Percentiles rank a stretch among this genome's conserved stretches.
Evolutionary conservation across 169 alveolate genomes (phyloP).

Genomic region (Perkinsus marinus): DNA sequence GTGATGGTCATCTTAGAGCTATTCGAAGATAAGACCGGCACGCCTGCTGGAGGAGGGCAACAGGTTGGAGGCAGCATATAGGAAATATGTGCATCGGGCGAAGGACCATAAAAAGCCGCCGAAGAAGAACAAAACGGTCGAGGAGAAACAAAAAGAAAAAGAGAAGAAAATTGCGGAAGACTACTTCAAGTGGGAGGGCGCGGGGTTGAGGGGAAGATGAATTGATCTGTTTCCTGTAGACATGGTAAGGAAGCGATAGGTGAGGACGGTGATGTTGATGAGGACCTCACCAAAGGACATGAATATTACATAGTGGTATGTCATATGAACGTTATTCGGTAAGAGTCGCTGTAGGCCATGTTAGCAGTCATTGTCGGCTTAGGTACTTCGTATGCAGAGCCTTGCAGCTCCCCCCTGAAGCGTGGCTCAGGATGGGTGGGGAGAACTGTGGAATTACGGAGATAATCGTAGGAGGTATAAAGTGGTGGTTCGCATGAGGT

Average conservation of each 20-base stretch:
- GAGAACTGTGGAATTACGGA: constrained; percentile 7
- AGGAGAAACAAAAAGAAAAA: background rate
- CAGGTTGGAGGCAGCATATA: background rate
- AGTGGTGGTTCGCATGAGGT: background rate
- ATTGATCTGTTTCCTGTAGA: background rate
- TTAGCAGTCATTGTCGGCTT: background rate
- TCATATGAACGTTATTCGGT: constrained; percentile 3
- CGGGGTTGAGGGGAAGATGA: background rate
- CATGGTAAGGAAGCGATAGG: background rate
- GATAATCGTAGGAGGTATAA: background rate
- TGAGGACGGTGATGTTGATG: background rate
- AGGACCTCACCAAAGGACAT: background rate
- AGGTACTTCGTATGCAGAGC: constrained; percentile 7
- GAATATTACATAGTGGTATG: constrained; percentile 3
- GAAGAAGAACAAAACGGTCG: background rate
- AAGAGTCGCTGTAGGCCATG: background rate
- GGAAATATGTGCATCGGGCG: constrained; percentile 1
- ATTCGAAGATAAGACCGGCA: background rate
- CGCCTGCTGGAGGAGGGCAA: background rate
- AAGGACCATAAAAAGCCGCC: background rate
- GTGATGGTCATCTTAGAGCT: background rate
- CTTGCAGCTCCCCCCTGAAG: constrained; percentile 4
- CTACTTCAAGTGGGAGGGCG: background rate
- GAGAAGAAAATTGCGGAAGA: background rate
- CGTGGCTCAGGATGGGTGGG: constrained; percentile 4